Percentiles rank a stretch among this genome's conserved stretches.
Evolutionary conservation across 768 basidiomycete genomes (phyloP).

Genomic region (Podaxis rugospora): DNA sequence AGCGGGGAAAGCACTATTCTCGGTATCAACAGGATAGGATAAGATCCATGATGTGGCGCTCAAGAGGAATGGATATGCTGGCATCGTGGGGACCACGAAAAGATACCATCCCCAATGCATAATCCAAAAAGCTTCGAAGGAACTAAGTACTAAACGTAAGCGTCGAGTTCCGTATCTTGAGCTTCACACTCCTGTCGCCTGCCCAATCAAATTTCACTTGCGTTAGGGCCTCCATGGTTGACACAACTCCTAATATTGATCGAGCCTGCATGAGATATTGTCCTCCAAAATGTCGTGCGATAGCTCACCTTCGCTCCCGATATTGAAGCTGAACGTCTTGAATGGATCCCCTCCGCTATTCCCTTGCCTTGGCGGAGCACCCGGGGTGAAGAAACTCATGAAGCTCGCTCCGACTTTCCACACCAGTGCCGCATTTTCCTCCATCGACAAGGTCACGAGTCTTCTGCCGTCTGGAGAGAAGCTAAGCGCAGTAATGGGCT

Average conservation of each 20-base stretch:
- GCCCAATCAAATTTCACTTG: constrained; percentile 83
- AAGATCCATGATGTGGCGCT: background rate
- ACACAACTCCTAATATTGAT: constrained; percentile 30
- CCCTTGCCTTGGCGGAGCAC: constrained; percentile 89
- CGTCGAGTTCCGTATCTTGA: constrained; percentile 77
- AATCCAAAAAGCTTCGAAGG: background rate
- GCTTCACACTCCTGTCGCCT: constrained; percentile 73
- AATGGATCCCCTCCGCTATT: constrained; percentile 78
- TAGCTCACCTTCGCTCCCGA: constrained; percentile 75
- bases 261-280: background rate
- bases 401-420: constrained; percentile 97
- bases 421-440: constrained; percentile 78
- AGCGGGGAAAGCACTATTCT: background rate
- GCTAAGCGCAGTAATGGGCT: constrained; percentile 74
- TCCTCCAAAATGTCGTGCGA: background rate
- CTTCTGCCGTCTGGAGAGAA: constrained; percentile 94
- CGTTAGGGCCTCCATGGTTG: constrained; percentile 57
- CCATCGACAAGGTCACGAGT: constrained; percentile 81
- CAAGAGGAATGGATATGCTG: background rate
- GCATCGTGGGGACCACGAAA: background rate
- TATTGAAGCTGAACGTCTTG: constrained; percentile 82
- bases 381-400: constrained; percentile 85
- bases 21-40: background rate
- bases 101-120: background rate
- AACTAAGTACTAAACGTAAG: constrained; percentile 80